Conservation (phyloP, 495 filamentous ascomycete species). For the Penicillium maclennaniae region DNA sequence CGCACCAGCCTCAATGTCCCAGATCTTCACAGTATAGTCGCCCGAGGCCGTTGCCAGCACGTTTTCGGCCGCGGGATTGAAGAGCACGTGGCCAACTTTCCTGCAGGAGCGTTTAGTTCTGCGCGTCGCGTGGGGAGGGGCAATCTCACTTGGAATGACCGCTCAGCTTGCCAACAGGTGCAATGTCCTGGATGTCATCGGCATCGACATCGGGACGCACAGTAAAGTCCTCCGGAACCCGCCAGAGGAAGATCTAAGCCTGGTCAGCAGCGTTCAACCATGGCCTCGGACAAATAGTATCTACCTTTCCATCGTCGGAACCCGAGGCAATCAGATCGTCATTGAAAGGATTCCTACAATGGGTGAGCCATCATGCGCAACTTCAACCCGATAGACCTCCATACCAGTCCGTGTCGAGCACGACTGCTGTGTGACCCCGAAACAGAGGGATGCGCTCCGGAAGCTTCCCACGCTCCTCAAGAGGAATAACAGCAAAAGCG, state of each 20-base stretch:
- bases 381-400: constrained; percentile 20
- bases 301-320: constrained; percentile 90
- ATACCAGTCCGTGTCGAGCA: constrained; percentile 97
- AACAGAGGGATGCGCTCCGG: constrained; percentile 94
- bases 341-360: constrained; percentile 87
- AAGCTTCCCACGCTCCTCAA: constrained; percentile 80
- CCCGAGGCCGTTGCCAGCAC: constrained; percentile 93
- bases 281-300: background rate
- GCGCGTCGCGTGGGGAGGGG: background rate
- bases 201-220: constrained; percentile 73
- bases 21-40: constrained; percentile 91
- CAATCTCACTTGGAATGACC: constrained; percentile 55
- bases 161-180: constrained; percentile 71
- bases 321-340: constrained; percentile 88
- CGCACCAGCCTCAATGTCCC: constrained; percentile 84
- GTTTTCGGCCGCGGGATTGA: constrained; percentile 95
- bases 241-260: constrained; percentile 79
- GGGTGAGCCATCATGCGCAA: constrained; percentile 18
- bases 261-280: constrained; percentile 15
- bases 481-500: constrained; percentile 92
- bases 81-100: constrained; percentile 95
- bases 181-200: constrained; percentile 71
- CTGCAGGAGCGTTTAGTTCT: constrained; percentile 40
- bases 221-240: constrained; percentile 85
- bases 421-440: constrained; percentile 89